Evolutionary conservation across 2,329 filamentous ascomycete species (phyloP).

Genomic region (Colletotrichum abscissum): DNA sequence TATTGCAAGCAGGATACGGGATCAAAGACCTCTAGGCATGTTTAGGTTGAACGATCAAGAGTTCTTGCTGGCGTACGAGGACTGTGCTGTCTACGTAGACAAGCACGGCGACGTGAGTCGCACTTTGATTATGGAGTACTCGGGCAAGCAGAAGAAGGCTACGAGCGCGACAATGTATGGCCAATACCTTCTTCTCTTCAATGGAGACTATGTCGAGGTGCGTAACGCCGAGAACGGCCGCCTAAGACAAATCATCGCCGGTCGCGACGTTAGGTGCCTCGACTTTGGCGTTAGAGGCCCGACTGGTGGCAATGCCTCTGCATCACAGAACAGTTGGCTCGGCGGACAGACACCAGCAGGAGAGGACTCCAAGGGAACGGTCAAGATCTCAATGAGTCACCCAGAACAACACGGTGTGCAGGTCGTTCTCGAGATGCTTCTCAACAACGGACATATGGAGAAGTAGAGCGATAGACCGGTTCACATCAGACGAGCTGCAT

Average conservation of each 20-base stretch:
- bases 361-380: conserved; percentile 73
- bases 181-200: conserved; percentile 91
- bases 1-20: conserved; percentile 85
- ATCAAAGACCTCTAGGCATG: conserved; percentile 92
- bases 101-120: conserved; percentile 97
- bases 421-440: conserved; percentile 89
- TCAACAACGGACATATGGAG: conserved; percentile 85
- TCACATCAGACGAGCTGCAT: background rate
- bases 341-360: conserved; percentile 46
- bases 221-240: conserved; percentile 96
- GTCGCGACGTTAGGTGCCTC: conserved; percentile 87
- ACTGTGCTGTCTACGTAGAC: conserved; percentile 97
- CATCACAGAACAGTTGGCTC: conserved; percentile 43
- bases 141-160: conserved; percentile 85
- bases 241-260: conserved; percentile 92
- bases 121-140: conserved; percentile 97
- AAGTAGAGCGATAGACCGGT: conserved; percentile 41
- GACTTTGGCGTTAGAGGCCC: conserved; percentile 82
- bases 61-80: conserved; percentile 93
- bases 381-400: conserved; percentile 97
- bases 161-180: conserved; percentile 89
- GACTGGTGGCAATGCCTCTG: conserved; percentile 59
- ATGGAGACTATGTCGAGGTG: conserved; percentile 96
- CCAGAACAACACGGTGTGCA: conserved; percentile 86
- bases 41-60: conserved; percentile 93